Base-by-base conservation (phyloP, 768 basidiomycete genomes). In the Dioszegia hungarica region DNA sequence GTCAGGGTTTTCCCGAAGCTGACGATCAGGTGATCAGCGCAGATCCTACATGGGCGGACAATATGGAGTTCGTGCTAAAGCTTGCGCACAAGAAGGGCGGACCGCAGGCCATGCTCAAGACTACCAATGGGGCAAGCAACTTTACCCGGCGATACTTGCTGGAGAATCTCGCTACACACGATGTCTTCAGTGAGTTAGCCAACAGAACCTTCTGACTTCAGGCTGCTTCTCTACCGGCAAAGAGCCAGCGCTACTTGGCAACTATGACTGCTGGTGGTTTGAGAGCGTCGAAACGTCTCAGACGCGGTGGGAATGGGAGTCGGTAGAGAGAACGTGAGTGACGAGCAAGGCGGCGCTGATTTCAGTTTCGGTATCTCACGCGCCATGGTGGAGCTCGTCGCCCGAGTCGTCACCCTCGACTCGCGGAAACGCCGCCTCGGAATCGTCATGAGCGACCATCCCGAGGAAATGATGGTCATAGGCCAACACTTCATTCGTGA, bases 251-350 rank as follows among this genome's bases (percentile, higher is more conserved):
- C 51, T 70, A 29, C 48, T 67, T 20, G 68, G 60, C n/a, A 61
- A 63, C 49, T 70, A 61, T 54, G 66, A 63, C 41, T 46, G 56
- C 20, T 67, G 62, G 66, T 67, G 66, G 66, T 67, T 67, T 49
- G 66, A 67, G n/a, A 61, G 66, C 34, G 66, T 63, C 1, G 57
- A 67, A 43, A 64, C 66, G 2, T 63, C 62, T 19, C 60, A 63
- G 33, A 64, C 62, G n/a, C 39, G 60, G n/a, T 67, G 62, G 62
- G 62, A 67, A 44, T 67, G 66, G 66, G 66, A 63, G 46, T 63
- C 62, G 11, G 62, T 67, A 0, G 66, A 67, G 33, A 36, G 66
- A 31, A 43, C 59, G 46, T 52, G 38, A 33, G 57, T 51, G 10
- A 9, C 20, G 19, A 34, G 15, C 37, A 12, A 34, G 25, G 14